Evolutionary conservation across 164 flowering plant genomes (phyloP).

Genomic region (Amborella trichopoda): DNA sequence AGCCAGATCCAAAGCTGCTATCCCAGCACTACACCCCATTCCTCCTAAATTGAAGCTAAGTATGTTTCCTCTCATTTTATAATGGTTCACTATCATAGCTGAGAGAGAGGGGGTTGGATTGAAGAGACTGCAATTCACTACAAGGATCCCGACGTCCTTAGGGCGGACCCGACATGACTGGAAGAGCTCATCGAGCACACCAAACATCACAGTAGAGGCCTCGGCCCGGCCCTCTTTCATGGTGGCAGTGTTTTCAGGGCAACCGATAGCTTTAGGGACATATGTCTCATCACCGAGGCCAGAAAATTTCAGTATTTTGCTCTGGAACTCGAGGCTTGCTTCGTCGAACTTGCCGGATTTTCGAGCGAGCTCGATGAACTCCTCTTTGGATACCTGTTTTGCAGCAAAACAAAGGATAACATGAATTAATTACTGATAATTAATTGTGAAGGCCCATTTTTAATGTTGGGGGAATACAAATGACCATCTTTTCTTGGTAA

Average conservation of each 20-base stretch:
- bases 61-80: conserved; percentile 91
- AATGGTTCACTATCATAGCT: conserved; percentile 86
- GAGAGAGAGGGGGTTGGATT: conserved; percentile 95
- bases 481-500: too few relatives aligned
- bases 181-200: conserved; percentile 84
- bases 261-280: conserved; percentile 45
- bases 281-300: conserved; percentile 90
- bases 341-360: conserved; percentile 64
- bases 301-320: conserved; percentile 45
- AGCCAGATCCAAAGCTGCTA: conserved; percentile 67
- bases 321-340: conserved; percentile 51
- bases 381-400: conserved; percentile 58
- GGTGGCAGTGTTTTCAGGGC: conserved; percentile 37
- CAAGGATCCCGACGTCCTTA: conserved; percentile 75
- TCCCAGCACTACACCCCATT: conserved; percentile 89
- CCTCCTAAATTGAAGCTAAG: conserved; percentile 82
- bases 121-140: conserved; percentile 86
- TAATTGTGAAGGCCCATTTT: too few relatives aligned
- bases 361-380: conserved; percentile 50
- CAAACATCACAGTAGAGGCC: conserved; percentile 71
- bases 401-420: too few relatives aligned
- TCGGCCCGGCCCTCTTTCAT: conserved; percentile 87
- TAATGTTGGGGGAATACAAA: too few relatives aligned
- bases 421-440: too few relatives aligned
- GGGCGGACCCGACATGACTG: conserved; percentile 60